Conservation (phyloP, 2,329 filamentous ascomycete species). For the Neofusicoccum ribis region DNA sequence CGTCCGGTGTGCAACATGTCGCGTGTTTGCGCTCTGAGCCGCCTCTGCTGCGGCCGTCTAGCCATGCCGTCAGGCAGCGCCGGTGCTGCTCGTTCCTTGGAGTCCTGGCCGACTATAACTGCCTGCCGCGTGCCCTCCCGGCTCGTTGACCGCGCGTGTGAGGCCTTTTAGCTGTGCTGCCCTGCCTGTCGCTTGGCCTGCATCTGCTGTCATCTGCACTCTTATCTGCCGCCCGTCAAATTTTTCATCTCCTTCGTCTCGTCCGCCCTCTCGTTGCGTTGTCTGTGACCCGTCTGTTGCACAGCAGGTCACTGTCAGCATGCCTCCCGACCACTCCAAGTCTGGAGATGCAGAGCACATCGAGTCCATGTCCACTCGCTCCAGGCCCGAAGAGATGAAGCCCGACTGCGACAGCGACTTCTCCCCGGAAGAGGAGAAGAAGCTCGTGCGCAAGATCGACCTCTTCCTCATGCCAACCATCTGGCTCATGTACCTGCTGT, state of each 20-base stretch:
- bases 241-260: not conserved
- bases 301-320: not conserved
- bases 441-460: slow-evolving; percentile 49
- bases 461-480: slow-evolving; percentile 48
- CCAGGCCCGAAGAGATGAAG: not conserved
- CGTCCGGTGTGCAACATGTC: not conserved
- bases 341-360: not conserved
- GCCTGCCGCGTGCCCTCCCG: not conserved
- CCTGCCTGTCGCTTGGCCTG: not conserved
- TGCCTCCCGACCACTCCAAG: not conserved
- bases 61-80: not conserved
- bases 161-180: not conserved
- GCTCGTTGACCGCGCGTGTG: not conserved
- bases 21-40: not conserved
- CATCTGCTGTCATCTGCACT: not conserved
- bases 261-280: not conserved
- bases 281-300: no score
- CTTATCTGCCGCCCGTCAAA: not conserved
- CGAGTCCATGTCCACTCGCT: not conserved
- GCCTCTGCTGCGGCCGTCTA: not conserved
- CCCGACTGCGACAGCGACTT: not conserved
- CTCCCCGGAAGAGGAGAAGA: slow-evolving; percentile 40
- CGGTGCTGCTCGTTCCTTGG: not conserved
- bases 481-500: slow-evolving; percentile 53
- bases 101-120: not conserved